Evolutionary conservation across 129 eudicot species (phyloP), one percentile per base, ranked within the genome.

Genomic region (Logfia minima): DNA sequence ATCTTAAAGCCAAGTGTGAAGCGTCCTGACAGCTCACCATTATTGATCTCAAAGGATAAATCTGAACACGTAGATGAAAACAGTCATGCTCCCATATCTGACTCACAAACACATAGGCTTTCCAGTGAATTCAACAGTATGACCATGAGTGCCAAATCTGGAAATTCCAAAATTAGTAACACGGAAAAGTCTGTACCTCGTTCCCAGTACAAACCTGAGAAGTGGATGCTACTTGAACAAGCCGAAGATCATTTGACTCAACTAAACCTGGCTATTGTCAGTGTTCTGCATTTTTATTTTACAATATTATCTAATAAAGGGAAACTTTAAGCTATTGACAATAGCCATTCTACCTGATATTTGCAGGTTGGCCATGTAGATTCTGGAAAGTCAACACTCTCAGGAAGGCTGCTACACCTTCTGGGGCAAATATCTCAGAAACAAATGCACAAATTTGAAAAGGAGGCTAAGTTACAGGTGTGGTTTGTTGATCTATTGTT

Each of bases 361-460:
- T 62, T 69, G 23, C 79, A 95, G 99, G 99, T 95, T 77, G 99
- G 99, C 24, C 99, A 95, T 88, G 99, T 95, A 69, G 99, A 95
- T 84, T 91, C 99, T 80, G 99, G 99, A 68, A 95, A 95, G 69
- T 95, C 99, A 21, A 95, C 99, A 68, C 90, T 91, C 52, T 95
- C 99, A 14, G 99, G 99, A 83, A 89, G 99, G 83, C 86, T 95
- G 79, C 86, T 95, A 64, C 97, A 95, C 70, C 96, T 95, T 75
- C 52, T 88, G 70, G 99, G 99, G 14, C 84, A 71, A 79, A 86
- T 95, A 86, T 89, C 97, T 61, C 89, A 91, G 79, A 95, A 95
- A 68, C 88, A 87, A 82, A 88, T 95, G 94, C 99, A 89, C 85
- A 95, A 92, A 73, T 84, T 80, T 69, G 96, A 95, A 85, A 95